Percentiles rank a stretch among this genome's conserved stretches.
These are phyloP conservation scores for Colletotrichum chrysophilum DNA, from an alignment of 2,329 filamentous ascomycete species.

Conservation along the genomic window DNA sequence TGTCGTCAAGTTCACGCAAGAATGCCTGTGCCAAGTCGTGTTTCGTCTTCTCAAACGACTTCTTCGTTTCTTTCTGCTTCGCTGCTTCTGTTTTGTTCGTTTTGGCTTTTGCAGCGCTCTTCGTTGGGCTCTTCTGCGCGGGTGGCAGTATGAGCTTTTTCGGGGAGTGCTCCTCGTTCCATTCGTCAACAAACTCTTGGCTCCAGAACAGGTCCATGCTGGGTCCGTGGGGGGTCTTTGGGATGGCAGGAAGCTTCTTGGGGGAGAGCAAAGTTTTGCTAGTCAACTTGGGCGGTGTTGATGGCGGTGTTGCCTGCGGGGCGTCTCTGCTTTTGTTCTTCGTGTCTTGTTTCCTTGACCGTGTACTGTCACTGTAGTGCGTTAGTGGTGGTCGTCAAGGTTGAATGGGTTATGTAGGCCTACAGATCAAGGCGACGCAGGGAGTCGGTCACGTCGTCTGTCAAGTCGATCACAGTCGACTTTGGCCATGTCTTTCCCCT, in stretches of 20 bases:
- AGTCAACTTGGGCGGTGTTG: conserved; percentile 24
- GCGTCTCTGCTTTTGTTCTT: not conserved
- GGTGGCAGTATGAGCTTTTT: conserved; percentile 42
- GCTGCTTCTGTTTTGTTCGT: conserved; percentile 25
- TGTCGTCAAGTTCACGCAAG: conserved; percentile 70
- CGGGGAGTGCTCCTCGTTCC: conserved; percentile 68
- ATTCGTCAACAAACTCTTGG: conserved; percentile 63
- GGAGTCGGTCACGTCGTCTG: not conserved
- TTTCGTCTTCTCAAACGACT: conserved; percentile 67
- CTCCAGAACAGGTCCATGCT: conserved; percentile 66
- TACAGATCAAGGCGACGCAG: conserved; percentile 12
- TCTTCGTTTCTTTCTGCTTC: conserved; percentile 51
- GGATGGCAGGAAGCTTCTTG: conserved; percentile 44
- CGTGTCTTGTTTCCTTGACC: not conserved
- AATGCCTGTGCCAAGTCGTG: conserved; percentile 68
- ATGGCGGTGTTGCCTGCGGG: not conserved
- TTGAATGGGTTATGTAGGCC: not conserved
- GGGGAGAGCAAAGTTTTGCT: conserved; percentile 31
- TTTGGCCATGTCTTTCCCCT: not conserved
- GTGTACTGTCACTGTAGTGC: not conserved
- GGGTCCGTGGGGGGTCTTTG: conserved; percentile 57
- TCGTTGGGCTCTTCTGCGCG: conserved; percentile 22
- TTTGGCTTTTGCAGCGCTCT: conserved; percentile 29
- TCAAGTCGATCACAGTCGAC: not conserved
- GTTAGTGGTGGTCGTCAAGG: not conserved